phyloP scores from a whole-genome alignment of 306 rosid genomes.

The Calophaca sinica region DNA sequence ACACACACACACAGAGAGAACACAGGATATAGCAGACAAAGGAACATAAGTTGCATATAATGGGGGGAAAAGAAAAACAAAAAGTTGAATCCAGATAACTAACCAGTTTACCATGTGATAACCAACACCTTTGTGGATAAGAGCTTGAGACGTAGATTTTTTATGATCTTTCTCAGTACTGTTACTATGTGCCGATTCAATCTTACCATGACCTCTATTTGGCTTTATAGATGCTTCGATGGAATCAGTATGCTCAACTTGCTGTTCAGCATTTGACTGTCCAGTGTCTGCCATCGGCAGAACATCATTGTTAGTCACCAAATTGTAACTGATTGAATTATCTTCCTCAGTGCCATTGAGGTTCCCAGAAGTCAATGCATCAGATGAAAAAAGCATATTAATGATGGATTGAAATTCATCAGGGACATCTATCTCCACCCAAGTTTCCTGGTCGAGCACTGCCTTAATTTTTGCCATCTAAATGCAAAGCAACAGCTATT shows the following conservation, averaged over 20 bases:
- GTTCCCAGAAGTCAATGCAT: slow-evolving; percentile 58
- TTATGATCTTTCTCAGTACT: slow-evolving; percentile 75
- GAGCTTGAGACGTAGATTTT: slow-evolving; percentile 77
- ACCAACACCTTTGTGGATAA: slow-evolving; percentile 76
- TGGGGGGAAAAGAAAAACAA: neutral
- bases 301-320: slow-evolving; percentile 51
- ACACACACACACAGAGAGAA: slow-evolving; percentile 12
- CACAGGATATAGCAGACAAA: neutral
- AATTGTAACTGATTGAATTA: slow-evolving; percentile 48
- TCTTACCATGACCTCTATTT: slow-evolving; percentile 55
- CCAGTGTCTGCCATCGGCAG: slow-evolving; percentile 46
- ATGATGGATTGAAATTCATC: slow-evolving; percentile 94
- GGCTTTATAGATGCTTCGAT: slow-evolving; percentile 53
- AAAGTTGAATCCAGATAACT: slow-evolving; percentile 58
- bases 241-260: slow-evolving; percentile 55
- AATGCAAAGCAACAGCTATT: slow-evolving; percentile 46
- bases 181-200: slow-evolving; percentile 57
- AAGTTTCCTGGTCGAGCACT: slow-evolving; percentile 97
- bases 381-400: slow-evolving; percentile 61
- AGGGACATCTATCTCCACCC: slow-evolving; percentile 99
- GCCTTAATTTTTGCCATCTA: slow-evolving; percentile 97
- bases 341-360: slow-evolving; percentile 62
- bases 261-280: slow-evolving; percentile 53
- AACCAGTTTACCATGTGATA: slow-evolving; percentile 99
- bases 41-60: slow-evolving; percentile 11